Base-by-base conservation (phyloP, 1,284 basidiomycete genomes). In the Cryptococcus sp. region DNA sequence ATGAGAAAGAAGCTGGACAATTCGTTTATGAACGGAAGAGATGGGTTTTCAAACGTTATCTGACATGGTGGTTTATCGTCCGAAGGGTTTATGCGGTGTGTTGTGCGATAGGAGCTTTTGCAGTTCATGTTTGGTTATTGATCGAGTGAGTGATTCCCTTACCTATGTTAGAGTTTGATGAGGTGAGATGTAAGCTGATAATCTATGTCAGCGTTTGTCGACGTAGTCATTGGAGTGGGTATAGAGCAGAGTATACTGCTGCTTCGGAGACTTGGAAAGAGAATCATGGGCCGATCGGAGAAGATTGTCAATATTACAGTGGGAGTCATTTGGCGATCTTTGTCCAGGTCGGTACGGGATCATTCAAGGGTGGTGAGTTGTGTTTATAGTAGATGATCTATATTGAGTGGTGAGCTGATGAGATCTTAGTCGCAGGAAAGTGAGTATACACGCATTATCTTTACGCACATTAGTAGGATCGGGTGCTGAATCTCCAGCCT, bases 251-350 rank as follows among this genome's bases (percentile, higher is more conserved):
- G 49, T 67, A 70, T 48, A 41, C 54, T 1, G 31, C 50, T 3
- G 59, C 60, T 3, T 15, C 47, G 13, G 10, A 46, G 3, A 13
- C 33, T 3, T 70, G 63, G 63, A 34, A 46, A 13, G 37, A 31
- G 13, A 59, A 64, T 34, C 34, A 55, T 13, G 66, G 67, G 15
- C 67, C 66, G 6, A 32, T 38, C 11, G 42, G 48, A 3, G 32
- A 43, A 13, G 37, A 52, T 2, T 70, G 67, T 55, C 64, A 66
- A 35, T 70, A 64, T 49, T 68, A 65, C 49, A 13, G 37, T 54
- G 23, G 37, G 15, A 41, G 52, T 36, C 23, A 11, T 34, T 34
- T 46, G 33, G 35, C 13, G 33, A 11, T 41, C 36, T 37, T 37
- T 32, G 36, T 50, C n/a, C 49, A 53, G 34, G 41, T 46, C 30